These are phyloP conservation scores for Phytophthora agathidicida DNA, from an alignment of 352 stramenopile genomes.

Conservation along the genomic window DNA sequence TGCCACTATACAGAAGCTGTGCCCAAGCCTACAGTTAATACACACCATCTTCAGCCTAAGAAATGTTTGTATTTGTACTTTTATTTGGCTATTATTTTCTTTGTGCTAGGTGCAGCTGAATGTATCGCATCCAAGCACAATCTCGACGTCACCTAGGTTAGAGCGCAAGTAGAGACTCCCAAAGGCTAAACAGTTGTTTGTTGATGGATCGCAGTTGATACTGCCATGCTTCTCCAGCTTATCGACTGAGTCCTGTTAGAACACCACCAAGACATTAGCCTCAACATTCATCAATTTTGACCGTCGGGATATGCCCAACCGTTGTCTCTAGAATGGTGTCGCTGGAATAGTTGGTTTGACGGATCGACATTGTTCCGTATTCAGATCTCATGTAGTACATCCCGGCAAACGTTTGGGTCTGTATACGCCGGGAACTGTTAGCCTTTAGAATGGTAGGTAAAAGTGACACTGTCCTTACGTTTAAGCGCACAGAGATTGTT, in stretches of 20 bases:
- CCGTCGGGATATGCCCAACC: slow-evolving; percentile 19
- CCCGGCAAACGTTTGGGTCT: slow-evolving; percentile 62
- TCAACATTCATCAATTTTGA: neutral
- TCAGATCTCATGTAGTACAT: slow-evolving; percentile 77
- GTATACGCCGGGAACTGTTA: neutral
- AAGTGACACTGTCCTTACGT: slow-evolving; percentile 13
- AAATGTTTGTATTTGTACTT: too few relatives aligned
- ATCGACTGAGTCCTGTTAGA: slow-evolving; percentile 19
- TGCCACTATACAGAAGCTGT: slow-evolving; percentile 1
- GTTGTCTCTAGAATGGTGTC: slow-evolving; percentile 43
- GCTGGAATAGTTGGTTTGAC: slow-evolving; percentile 57
- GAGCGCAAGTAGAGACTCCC: slow-evolving; percentile 69
- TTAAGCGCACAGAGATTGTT: slow-evolving; percentile 62
- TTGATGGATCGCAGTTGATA: slow-evolving; percentile 69
- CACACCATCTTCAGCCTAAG: too few relatives aligned
- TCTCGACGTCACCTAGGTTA: slow-evolving; percentile 65
- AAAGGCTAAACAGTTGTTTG: slow-evolving; percentile 64
- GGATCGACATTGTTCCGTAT: slow-evolving; percentile 62
- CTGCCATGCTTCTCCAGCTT: slow-evolving; percentile 53
- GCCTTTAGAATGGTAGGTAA: neutral
- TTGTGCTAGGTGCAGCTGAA: slow-evolving; percentile 54
- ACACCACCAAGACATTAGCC: neutral
- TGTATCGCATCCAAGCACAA: slow-evolving; percentile 72
- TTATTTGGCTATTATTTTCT: neutral
- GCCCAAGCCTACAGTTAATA: too few relatives aligned